Evolutionary conservation across 257 asterid species (phyloP).

Genomic region (Salvia rosmarinus): DNA sequence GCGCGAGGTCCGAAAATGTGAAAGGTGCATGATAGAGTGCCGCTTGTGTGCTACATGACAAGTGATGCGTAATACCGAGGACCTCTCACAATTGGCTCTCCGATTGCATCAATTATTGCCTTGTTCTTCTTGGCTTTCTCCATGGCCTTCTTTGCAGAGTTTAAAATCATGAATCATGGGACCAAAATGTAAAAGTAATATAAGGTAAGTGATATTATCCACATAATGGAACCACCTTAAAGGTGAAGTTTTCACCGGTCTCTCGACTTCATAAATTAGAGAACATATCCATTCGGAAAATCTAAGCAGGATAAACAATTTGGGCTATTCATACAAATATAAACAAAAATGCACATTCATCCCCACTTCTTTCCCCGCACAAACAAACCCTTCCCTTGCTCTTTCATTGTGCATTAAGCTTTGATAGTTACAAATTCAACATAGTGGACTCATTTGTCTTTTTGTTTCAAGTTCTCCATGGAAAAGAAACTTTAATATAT

Average conservation of each 20-base stretch:
- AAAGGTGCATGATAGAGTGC: constrained; percentile 86
- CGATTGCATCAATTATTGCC: constrained; percentile 71
- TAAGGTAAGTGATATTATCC: background rate
- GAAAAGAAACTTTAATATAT: no score
- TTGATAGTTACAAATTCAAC: no score
- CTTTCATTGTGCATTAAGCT: no score
- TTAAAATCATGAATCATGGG: constrained; percentile 14
- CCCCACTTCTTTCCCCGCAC: background rate
- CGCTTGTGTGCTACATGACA: constrained; percentile 89
- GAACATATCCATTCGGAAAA: background rate
- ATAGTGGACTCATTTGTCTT: no score
- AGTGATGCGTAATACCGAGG: constrained; percentile 98
- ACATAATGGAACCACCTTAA: background rate
- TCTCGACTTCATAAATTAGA: constrained; percentile 3
- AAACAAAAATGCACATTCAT: background rate
- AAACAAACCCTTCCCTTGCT: background rate
- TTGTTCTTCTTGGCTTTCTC: constrained; percentile 74
- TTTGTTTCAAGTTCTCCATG: no score
- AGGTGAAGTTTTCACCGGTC: background rate
- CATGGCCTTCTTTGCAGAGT: no score
- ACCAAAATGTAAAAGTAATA: background rate
- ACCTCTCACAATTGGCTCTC: constrained; percentile 89
- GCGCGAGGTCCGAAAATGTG: constrained; percentile 94
- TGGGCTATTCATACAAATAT: background rate
- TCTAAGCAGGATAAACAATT: no score